Evolutionary conservation across 176 grass and related monocot species (phyloP).

Genomic region (Carex littledalei): DNA sequence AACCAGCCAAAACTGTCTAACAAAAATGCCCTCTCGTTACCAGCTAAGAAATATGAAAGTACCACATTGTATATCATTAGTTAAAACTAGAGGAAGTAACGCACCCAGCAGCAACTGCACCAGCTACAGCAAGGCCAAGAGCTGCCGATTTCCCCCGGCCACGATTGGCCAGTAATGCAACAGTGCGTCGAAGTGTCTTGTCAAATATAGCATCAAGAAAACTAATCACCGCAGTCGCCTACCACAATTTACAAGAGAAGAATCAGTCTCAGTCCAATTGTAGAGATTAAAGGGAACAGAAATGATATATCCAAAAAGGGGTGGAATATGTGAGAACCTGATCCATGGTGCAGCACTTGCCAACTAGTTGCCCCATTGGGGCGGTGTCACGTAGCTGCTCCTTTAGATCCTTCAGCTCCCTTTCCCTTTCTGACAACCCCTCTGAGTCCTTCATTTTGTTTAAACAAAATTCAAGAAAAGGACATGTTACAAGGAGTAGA

Average conservation of each 20-base stretch:
- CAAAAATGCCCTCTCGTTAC: background rate
- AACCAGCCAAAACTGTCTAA: background rate
- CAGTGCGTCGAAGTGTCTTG: slow-evolving; percentile 65
- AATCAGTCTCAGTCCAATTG: background rate
- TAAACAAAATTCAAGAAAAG: slow-evolving; percentile 41
- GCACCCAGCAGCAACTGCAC: slow-evolving; percentile 91
- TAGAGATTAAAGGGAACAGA: background rate
- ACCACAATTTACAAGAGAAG: slow-evolving; percentile 21
- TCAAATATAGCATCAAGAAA: slow-evolving; percentile 95
- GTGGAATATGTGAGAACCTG: slow-evolving; percentile 41
- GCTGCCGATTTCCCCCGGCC: slow-evolving; percentile 97
- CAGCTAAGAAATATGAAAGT: background rate
- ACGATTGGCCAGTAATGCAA: slow-evolving; percentile 89
- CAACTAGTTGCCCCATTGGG: slow-evolving; percentile 86
- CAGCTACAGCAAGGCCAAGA: slow-evolving; percentile 91
- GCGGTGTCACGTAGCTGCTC: slow-evolving; percentile 76
- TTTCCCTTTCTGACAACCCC: slow-evolving; percentile 73
- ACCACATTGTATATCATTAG: slow-evolving; percentile 1
- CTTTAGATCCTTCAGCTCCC: slow-evolving; percentile 76
- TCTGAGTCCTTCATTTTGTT: slow-evolving; percentile 63
- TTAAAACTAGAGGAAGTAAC: slow-evolving; percentile 17
- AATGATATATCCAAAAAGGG: background rate
- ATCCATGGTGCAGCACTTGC: slow-evolving; percentile 91
- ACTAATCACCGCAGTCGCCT: slow-evolving; percentile 81
- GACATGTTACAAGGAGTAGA: background rate